These are phyloP conservation scores for Chytridium lagenaria DNA, from an alignment of 371 early-diverging fungal genomes.

Conservation along the genomic window DNA sequence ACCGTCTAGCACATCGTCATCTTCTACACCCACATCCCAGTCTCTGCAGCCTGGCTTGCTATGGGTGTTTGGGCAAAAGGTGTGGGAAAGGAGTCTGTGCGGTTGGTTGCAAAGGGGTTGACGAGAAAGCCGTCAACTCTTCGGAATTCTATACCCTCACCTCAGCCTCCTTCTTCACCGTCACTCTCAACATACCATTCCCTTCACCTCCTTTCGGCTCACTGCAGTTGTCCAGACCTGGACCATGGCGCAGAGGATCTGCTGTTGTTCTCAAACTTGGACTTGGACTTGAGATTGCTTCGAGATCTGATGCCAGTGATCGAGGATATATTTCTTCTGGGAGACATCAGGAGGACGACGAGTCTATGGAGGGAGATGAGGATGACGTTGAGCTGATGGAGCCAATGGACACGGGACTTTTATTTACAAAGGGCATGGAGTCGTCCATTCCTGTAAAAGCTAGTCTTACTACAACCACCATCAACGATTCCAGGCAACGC, in stretches of 20 bases:
- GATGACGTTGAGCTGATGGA: not conserved
- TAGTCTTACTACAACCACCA: not conserved
- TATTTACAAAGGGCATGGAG: not conserved
- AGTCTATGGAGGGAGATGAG: not conserved
- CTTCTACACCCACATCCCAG: conserved; percentile 13
- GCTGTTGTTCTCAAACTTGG: too few relatives aligned
- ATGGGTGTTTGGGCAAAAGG: conserved; percentile 36
- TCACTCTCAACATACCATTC: not conserved
- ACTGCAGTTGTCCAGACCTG: too few relatives aligned
- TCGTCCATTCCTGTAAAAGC: not conserved
- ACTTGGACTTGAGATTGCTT: too few relatives aligned
- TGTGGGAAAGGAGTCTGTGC: conserved; percentile 13
- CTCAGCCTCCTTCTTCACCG: not conserved
- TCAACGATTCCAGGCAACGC: not conserved
- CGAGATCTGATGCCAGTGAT: not conserved
- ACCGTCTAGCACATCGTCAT: not conserved
- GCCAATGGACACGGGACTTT: not conserved
- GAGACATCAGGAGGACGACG: not conserved
- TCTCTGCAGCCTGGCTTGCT: conserved; percentile 30
- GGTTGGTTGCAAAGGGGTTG: not conserved
- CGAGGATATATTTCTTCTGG: not conserved
- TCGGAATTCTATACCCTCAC: not conserved
- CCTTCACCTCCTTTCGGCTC: not conserved
- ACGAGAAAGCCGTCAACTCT: not conserved
- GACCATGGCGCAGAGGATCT: too few relatives aligned